Conservation (phyloP, 345 rosid species). For the Citrus sp. region DNA sequence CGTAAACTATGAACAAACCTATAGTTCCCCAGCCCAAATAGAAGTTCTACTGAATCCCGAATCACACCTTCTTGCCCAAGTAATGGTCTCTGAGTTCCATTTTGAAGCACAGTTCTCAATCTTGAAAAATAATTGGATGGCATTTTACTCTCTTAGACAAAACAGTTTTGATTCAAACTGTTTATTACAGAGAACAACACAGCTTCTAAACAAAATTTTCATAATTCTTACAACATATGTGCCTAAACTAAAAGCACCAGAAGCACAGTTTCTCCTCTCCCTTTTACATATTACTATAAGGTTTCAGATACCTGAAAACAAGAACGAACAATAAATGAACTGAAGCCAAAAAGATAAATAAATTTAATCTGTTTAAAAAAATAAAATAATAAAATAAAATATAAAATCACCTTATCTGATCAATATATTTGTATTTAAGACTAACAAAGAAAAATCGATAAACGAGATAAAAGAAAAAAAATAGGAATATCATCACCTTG, state of each 20-base stretch:
- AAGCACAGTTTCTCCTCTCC: conserved; percentile 16
- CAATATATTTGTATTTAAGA: not conserved
- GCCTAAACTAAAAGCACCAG: not conserved
- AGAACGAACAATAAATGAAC: not conserved
- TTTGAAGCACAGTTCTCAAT: conserved; percentile 51
- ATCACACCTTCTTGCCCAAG: conserved; percentile 35
- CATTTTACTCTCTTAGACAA: conserved; percentile 55
- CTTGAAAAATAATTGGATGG: conserved; percentile 41
- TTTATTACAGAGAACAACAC: conserved; percentile 27
- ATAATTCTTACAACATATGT: conserved; percentile 38
- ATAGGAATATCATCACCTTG: not conserved
- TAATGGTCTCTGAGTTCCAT: conserved; percentile 40
- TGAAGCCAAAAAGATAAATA: not conserved
- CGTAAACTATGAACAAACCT: conserved; percentile 50
- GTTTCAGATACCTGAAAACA: conserved; percentile 22
- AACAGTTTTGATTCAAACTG: conserved; percentile 19
- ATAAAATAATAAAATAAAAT: too few species aligned
- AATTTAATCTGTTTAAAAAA: too few species aligned
- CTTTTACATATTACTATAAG: not conserved
- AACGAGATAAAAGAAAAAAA: not conserved
- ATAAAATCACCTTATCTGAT: not conserved
- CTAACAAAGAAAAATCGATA: not conserved
- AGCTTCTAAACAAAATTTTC: conserved; percentile 33
- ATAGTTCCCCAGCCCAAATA: conserved; percentile 49
- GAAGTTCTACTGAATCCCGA: conserved; percentile 38